These are phyloP conservation scores for Dalechampia spathulata DNA, from an alignment of 441 rosid species.

Conservation along the genomic window DNA sequence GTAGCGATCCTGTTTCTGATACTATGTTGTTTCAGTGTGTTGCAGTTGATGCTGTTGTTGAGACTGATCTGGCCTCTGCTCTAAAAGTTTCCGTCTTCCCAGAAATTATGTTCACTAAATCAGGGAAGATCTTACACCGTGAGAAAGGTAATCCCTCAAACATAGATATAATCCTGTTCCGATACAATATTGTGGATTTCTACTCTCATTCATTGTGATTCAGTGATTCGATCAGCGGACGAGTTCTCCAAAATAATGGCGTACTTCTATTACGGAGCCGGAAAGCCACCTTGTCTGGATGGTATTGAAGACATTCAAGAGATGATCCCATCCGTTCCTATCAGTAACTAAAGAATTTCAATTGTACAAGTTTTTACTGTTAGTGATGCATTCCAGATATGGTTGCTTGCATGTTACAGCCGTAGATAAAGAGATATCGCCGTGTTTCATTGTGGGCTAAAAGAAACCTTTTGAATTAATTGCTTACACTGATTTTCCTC, in stretches of 20 bases:
- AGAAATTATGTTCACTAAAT: slow-evolving; percentile 80
- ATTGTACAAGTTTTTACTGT: no score
- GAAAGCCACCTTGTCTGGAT: slow-evolving; percentile 61
- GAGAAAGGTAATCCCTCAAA: slow-evolving; percentile 52
- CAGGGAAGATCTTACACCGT: slow-evolving; percentile 78
- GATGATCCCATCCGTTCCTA: slow-evolving; percentile 42
- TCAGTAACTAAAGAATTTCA: slow-evolving; percentile 5
- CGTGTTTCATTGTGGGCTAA: no score
- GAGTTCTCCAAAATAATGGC: slow-evolving; percentile 91
- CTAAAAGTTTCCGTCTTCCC: slow-evolving; percentile 68
- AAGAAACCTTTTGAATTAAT: no score
- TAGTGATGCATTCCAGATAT: no score
- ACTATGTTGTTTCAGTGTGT: slow-evolving; percentile 45
- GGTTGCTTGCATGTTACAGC: no score
- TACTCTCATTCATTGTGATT: slow-evolving; percentile 11
- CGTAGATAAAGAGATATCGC: no score
- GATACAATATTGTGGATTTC: neutral
- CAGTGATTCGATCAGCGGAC: slow-evolving; percentile 63
- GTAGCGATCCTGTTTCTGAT: slow-evolving; percentile 5
- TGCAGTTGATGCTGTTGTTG: slow-evolving; percentile 80
- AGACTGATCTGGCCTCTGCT: slow-evolving; percentile 64
- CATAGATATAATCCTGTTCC: neutral
- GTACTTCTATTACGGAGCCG: slow-evolving; percentile 84
- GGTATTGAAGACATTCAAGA: slow-evolving; percentile 32
- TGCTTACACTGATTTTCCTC: no score